These are phyloP conservation scores for Zymoseptoria passerinii DNA, from an alignment of 2,329 filamentous ascomycete species.

Conservation along the genomic window DNA sequence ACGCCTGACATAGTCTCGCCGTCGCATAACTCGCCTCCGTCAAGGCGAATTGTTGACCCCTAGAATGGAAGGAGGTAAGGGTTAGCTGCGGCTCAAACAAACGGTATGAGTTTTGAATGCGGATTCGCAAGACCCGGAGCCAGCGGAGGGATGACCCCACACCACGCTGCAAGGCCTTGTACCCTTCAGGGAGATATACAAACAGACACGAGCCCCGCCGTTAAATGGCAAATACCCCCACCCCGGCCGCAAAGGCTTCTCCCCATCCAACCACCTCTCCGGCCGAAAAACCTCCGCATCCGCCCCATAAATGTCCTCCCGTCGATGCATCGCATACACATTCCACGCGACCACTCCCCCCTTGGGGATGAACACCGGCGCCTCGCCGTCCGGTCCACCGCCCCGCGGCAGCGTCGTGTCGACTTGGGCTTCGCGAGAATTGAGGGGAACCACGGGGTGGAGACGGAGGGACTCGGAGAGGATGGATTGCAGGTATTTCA, in stretches of 20 bases:
- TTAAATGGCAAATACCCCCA: constrained; percentile 35
- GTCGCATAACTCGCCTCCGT: constrained; percentile 69
- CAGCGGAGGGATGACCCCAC: no score
- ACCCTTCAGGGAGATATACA: no score
- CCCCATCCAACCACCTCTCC: constrained; percentile 37
- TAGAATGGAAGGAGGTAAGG: no score
- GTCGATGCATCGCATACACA: constrained; percentile 41
- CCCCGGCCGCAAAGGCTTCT: constrained; percentile 26
- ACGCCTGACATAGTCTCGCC: constrained; percentile 64
- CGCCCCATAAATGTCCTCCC: constrained; percentile 24
- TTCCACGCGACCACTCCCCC: constrained; percentile 59
- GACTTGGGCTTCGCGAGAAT: constrained; percentile 61
- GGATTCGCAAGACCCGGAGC: no score
- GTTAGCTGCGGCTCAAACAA: no score
- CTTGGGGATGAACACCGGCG: constrained; percentile 58
- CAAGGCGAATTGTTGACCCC: constrained; percentile 64
- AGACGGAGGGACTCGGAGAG: constrained; percentile 71
- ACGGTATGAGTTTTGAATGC: no score
- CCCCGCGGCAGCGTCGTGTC: constrained; percentile 68
- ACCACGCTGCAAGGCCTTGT: no score
- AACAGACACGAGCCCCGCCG: constrained; percentile 29
- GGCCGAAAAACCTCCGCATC: constrained; percentile 27
- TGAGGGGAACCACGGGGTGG: constrained; percentile 72
- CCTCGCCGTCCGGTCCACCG: constrained; percentile 43
- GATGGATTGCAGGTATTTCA: constrained; percentile 44